phyloP scores from a whole-genome alignment of 2,329 filamentous ascomycete genomes.

The Emergomyces orientalis region DNA sequence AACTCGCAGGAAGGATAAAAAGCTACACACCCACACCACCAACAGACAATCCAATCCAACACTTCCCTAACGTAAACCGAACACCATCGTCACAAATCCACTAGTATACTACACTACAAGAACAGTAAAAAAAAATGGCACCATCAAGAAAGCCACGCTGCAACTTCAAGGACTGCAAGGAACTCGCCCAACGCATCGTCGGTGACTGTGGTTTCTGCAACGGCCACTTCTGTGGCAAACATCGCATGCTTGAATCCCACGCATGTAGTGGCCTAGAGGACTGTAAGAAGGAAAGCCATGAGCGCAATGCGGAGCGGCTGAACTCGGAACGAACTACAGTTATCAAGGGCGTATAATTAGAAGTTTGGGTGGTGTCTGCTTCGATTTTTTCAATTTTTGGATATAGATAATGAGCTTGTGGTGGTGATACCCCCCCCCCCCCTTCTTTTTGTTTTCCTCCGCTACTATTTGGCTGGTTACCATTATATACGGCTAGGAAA shows the following conservation, averaged over 20 bases:
- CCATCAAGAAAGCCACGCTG: slow-evolving; percentile 59
- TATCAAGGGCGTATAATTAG: slow-evolving; percentile 69
- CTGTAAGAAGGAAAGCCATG: slow-evolving; percentile 95
- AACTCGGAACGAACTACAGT: slow-evolving; percentile 88
- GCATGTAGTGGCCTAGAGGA: slow-evolving; percentile 88
- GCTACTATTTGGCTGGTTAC: not conserved
- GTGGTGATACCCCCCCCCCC: not conserved
- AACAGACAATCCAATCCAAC: not conserved
- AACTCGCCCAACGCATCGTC: slow-evolving; percentile 81
- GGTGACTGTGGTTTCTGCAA: slow-evolving; percentile 94
- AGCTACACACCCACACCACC: not conserved
- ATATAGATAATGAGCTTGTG: not conserved
- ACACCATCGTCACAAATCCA: not conserved
- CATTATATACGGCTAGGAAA: not conserved
- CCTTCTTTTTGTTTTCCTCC: not conserved
- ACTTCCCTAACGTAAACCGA: slow-evolving; percentile 22
- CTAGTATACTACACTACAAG: not conserved
- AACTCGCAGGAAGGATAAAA: not conserved
- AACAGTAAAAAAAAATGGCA: slow-evolving; percentile 14
- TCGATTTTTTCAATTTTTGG: slow-evolving; percentile 7
- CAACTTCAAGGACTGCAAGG: slow-evolving; percentile 80
- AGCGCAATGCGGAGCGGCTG: slow-evolving; percentile 85
- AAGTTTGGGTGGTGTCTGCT: not conserved
- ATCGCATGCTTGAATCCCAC: slow-evolving; percentile 88
- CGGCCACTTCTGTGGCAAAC: slow-evolving; percentile 89